Conservation (phyloP, 2,329 filamentous ascomycete genomes). For the Cordyceps cicadae region DNA sequence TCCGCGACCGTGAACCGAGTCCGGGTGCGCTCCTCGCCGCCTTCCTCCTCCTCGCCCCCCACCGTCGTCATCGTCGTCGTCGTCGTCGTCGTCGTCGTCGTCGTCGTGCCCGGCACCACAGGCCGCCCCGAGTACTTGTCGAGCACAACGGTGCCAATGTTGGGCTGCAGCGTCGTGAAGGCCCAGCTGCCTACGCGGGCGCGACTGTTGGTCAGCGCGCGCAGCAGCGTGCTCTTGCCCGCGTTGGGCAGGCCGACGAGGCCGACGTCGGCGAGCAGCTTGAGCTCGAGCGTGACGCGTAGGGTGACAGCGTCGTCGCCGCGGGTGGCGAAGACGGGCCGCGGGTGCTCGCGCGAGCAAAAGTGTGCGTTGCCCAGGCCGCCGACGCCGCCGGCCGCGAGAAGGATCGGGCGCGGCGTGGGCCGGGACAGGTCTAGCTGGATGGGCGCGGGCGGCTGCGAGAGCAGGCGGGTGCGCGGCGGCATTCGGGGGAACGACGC, state of each 20-base stretch:
- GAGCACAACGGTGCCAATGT: constrained; percentile 90
- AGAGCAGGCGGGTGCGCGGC: constrained; percentile 43
- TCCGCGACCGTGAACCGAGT: constrained; percentile 90
- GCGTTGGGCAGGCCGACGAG: constrained; percentile 93
- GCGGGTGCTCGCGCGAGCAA: constrained; percentile 61
- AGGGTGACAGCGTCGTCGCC: constrained; percentile 74
- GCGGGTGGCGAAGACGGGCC: constrained; percentile 81
- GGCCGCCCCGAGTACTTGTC: constrained; percentile 79
- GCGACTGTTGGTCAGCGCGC: constrained; percentile 79
- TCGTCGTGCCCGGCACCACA: constrained; percentile 29
- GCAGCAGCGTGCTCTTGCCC: constrained; percentile 86
- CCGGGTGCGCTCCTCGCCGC: constrained; percentile 45
- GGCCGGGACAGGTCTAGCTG: constrained; percentile 64
- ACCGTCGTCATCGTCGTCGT: constrained; percentile 15
- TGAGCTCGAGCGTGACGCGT: constrained; percentile 80
- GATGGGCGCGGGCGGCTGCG: constrained; percentile 67
- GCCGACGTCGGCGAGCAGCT: constrained; percentile 89
- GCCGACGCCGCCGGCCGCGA: constrained; percentile 80
- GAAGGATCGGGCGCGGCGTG: constrained; percentile 73
- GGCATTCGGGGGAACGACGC: constrained; percentile 44
- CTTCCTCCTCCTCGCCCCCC: constrained; percentile 20
- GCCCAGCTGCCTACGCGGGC: constrained; percentile 91
- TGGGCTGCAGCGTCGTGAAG: constrained; percentile 90
- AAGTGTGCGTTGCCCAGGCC: constrained; percentile 94
- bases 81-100: constrained; percentile 20